A percentile compares a stretch with the other conserved stretches of the same genome.
Conservation (phyloP, 2,329 filamentous ascomycete species). For the Xylaria sp. region DNA sequence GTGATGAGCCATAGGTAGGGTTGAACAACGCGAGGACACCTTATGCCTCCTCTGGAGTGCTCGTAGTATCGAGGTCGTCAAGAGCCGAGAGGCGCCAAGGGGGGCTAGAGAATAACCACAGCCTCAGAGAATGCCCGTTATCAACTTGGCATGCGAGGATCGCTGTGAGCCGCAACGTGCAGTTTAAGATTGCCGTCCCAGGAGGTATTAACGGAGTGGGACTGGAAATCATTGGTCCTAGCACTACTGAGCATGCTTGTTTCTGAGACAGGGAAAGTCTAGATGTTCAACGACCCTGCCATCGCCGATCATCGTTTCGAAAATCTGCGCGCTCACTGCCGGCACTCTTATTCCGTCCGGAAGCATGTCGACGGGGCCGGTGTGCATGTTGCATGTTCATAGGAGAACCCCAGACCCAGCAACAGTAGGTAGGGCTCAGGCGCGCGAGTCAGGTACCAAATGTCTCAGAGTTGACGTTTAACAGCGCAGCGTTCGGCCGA, state of each 20-base stretch:
- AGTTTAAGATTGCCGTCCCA: constrained; percentile 15
- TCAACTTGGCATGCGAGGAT: constrained; percentile 27
- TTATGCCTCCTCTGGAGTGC: no score
- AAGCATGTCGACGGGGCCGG: not conserved
- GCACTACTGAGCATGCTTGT: not conserved
- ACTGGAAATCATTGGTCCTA: constrained; percentile 1
- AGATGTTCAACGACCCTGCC: not conserved
- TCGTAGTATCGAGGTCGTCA: constrained; percentile 15
- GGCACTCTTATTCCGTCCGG: not conserved
- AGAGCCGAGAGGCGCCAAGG: constrained; percentile 17
- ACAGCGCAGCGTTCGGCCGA: not conserved
- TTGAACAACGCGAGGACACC: no score
- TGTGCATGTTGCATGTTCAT: no score
- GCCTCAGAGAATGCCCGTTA: constrained; percentile 14
- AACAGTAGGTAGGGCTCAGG: not conserved
- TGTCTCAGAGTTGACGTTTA: not conserved
- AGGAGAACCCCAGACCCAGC: no score
- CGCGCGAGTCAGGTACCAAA: not conserved
- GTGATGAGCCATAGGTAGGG: not conserved
- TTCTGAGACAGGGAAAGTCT: not conserved
- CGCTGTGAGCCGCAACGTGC: constrained; percentile 20
- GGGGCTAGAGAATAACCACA: not conserved
- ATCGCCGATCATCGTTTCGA: no score
- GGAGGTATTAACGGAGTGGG: not conserved
- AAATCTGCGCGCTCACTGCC: not conserved